phyloP scores from a whole-genome alignment of 2,329 filamentous ascomycete genomes.

The Neopestalotiopsis sp. region DNA sequence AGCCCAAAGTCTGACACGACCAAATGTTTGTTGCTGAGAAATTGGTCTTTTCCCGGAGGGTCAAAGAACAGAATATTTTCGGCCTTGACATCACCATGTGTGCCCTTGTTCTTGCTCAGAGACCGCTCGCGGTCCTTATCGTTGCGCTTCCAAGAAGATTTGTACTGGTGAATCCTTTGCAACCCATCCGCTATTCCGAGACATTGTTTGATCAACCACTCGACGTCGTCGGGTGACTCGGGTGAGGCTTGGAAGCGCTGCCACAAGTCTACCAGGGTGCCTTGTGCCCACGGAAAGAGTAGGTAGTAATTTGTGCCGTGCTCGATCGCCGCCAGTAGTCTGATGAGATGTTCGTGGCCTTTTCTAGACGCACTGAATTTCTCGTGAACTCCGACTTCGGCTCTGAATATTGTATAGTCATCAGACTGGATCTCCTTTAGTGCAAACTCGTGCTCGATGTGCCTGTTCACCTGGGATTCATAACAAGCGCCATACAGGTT shows the following conservation, averaged over 20 bases:
- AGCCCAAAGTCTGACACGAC: conserved; percentile 1
- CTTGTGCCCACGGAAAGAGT: conserved; percentile 22
- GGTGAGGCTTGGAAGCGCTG: conserved; percentile 2
- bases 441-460: conserved; percentile 17
- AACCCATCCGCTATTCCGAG: conserved; percentile 21
- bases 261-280: conserved; percentile 24
- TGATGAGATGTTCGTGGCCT: conserved; percentile 22
- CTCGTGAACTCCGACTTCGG: conserved; percentile 20
- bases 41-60: rapidly evolving
- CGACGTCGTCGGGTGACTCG: background rate
- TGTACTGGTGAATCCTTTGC: conserved; percentile 20
- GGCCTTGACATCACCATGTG: background rate
- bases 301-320: conserved; percentile 21
- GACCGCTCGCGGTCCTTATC: conserved; percentile 12
- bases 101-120: background rate
- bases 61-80: background rate
- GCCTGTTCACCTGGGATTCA: background rate
- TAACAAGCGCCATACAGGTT: background rate
- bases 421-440: conserved; percentile 22
- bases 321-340: conserved; percentile 21
- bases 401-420: conserved; percentile 15
- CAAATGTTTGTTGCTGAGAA: background rate
- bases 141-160: background rate
- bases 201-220: conserved; percentile 23
- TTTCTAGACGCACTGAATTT: conserved; percentile 16